A percentile compares a stretch with the other conserved stretches of the same genome.
Evolutionary conservation across 73 alveolate genomes (phyloP).

Genomic region (Uronychia binucleata): DNA sequence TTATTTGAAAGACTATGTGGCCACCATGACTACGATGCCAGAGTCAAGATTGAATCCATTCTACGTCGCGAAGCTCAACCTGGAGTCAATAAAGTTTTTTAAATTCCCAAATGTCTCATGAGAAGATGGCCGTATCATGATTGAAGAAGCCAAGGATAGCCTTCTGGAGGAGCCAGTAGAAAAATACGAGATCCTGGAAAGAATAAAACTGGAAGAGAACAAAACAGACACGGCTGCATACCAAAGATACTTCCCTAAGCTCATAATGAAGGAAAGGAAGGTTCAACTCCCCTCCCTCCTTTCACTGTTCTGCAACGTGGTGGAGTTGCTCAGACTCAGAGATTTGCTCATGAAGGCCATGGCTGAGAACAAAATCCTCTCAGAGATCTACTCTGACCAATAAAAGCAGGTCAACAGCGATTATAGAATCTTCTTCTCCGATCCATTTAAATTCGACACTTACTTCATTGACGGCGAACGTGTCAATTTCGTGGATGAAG

Average conservation of each 20-base stretch:
- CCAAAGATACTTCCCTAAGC: constrained; percentile 46
- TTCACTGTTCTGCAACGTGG: constrained; percentile 75
- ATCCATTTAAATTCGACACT: constrained; percentile 35
- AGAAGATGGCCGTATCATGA: not conserved
- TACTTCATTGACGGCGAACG: constrained; percentile 12
- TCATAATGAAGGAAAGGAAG: constrained; percentile 25
- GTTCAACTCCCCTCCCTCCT: constrained; percentile 61
- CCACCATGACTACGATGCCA: constrained; percentile 14
- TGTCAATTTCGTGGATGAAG: constrained; percentile 59
- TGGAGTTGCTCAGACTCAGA: constrained; percentile 80
- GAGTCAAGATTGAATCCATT: constrained; percentile 17
- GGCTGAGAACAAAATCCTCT: constrained; percentile 65
- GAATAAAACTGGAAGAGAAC: not conserved
- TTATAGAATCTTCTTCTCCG: constrained; percentile 35
- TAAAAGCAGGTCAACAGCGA: constrained; percentile 66
- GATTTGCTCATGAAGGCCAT: constrained; percentile 65
- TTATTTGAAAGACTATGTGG: constrained; percentile 28
- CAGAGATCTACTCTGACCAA: constrained; percentile 68
- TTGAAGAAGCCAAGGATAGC: not conserved
- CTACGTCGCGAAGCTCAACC: constrained; percentile 24
- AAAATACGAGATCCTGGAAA: not conserved
- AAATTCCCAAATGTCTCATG: not conserved
- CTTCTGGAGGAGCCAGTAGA: not conserved
- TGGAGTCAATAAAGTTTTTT: constrained; percentile 13
- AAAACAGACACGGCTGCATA: constrained; percentile 21